These are phyloP conservation scores for Pleoardoris graminearum DNA, from an alignment of 2,329 filamentous ascomycete species.

Conservation along the genomic window DNA sequence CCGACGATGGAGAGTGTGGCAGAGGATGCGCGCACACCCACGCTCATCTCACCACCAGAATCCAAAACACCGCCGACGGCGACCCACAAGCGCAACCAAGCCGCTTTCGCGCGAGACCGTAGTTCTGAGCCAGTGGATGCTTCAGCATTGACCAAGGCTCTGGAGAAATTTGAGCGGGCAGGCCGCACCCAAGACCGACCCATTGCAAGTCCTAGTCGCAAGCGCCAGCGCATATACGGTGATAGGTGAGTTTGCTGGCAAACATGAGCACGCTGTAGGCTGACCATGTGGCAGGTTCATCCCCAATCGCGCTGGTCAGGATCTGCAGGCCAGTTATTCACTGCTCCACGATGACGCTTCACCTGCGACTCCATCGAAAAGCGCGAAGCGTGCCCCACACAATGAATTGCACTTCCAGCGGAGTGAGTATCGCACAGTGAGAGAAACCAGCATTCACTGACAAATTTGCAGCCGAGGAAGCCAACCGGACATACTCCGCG, in stretches of 20 bases:
- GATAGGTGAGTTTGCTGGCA: constrained; percentile 42
- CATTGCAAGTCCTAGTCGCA: constrained; percentile 67
- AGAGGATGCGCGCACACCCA: constrained; percentile 48
- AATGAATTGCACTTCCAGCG: constrained; percentile 93
- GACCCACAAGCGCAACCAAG: constrained; percentile 53
- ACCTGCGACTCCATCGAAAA: constrained; percentile 84
- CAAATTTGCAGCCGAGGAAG: constrained; percentile 72
- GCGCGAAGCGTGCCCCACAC: constrained; percentile 82
- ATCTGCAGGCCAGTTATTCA: constrained; percentile 90
- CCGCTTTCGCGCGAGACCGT: constrained; percentile 37
- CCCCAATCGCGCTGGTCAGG: constrained; percentile 88
- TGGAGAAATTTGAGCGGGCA: constrained; percentile 64
- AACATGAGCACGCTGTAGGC: neutral
- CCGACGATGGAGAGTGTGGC: constrained; percentile 20
- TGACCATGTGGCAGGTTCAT: constrained; percentile 71
- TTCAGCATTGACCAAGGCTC: constrained; percentile 61
- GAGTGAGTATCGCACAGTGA: constrained; percentile 52
- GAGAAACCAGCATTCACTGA: constrained; percentile 14
- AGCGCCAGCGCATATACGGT: constrained; percentile 68
- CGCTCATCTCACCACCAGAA: constrained; percentile 58
- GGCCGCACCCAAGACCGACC: constrained; percentile 63
- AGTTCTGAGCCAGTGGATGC: constrained; percentile 62
- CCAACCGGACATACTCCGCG: constrained; percentile 88
- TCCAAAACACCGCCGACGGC: constrained; percentile 64
- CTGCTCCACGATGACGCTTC: constrained; percentile 90